Percentiles rank a stretch among this genome's conserved stretches.
These are phyloP conservation scores for Ajuga chamaepitys DNA, from an alignment of 257 asterid species.

Conservation along the genomic window DNA sequence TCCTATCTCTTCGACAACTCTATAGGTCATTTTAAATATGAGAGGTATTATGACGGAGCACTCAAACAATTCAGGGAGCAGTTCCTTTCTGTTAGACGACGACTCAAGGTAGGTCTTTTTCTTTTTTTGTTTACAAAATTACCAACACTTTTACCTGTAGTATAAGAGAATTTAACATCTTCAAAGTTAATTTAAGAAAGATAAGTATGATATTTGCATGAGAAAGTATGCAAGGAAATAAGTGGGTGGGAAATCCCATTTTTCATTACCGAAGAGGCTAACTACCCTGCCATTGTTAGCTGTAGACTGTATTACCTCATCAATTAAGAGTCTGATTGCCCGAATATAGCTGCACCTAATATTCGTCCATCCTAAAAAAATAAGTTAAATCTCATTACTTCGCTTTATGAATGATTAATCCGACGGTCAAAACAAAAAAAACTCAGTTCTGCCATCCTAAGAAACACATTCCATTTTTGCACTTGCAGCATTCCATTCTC, in stretches of 20 bases:
- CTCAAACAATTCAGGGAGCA: conserved; percentile 72
- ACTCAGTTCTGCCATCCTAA: too few species aligned
- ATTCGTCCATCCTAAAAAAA: too few species aligned
- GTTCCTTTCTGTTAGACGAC: conserved; percentile 80
- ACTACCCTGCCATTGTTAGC: too few species aligned
- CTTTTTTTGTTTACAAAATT: neutral
- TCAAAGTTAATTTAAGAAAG: neutral
- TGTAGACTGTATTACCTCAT: too few species aligned
- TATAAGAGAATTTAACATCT: neutral
- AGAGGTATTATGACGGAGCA: conserved; percentile 77
- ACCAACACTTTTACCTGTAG: neutral
- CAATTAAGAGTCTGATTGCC: too few species aligned
- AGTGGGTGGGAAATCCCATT: neutral
- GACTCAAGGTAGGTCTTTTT: conserved; percentile 60
- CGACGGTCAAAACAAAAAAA: too few species aligned
- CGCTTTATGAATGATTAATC: too few species aligned
- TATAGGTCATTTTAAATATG: conserved; percentile 73
- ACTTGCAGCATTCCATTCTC: conserved; percentile 89
- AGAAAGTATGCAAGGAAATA: neutral
- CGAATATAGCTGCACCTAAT: too few species aligned
- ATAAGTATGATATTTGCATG: neutral
- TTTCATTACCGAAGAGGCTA: too few species aligned
- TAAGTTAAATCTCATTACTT: neutral
- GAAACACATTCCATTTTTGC: neutral
- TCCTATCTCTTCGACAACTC: conserved; percentile 1